These are phyloP conservation scores for Cryphonectria parasitica DNA, from an alignment of 2,329 filamentous ascomycete genomes.

Conservation along the genomic window DNA sequence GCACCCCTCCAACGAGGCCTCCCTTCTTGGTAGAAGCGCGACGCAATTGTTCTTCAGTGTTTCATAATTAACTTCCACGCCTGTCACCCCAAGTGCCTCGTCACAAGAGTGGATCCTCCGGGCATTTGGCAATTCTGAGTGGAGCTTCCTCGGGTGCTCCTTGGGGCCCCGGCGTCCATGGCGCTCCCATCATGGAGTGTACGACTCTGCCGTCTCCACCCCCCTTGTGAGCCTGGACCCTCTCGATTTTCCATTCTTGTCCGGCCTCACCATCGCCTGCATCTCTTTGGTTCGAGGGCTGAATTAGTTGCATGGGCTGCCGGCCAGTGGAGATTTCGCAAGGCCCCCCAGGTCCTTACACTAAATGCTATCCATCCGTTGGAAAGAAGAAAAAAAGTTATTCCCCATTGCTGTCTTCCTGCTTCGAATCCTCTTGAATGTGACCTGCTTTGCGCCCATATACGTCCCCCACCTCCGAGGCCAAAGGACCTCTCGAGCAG, in stretches of 20 bases:
- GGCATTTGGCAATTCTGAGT: not conserved
- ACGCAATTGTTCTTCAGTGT: slow-evolving; percentile 17
- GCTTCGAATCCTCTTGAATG: slow-evolving; percentile 10
- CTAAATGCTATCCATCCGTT: slow-evolving; percentile 12
- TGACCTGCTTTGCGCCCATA: not conserved
- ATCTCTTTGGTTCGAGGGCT: slow-evolving; percentile 1
- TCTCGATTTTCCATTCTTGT: slow-evolving; percentile 22
- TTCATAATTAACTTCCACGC: slow-evolving; percentile 26
- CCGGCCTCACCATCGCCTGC: slow-evolving; percentile 6
- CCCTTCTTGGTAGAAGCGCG: slow-evolving; percentile 13
- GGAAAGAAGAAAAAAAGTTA: not conserved
- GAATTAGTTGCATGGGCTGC: slow-evolving; percentile 10
- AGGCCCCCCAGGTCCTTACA: slow-evolving; percentile 17
- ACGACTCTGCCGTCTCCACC: slow-evolving; percentile 17
- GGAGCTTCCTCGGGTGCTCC: not conserved
- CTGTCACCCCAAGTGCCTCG: slow-evolving; percentile 22
- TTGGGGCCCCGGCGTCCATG: slow-evolving; percentile 2
- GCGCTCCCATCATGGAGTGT: not conserved
- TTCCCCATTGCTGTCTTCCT: slow-evolving; percentile 15
- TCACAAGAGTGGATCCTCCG: slow-evolving; percentile 19
- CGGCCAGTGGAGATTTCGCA: slow-evolving; percentile 14
- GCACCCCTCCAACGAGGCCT: slow-evolving; percentile 1
- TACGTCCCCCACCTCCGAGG: slow-evolving; percentile 1
- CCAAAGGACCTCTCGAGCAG: not conserved
- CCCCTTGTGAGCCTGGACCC: not conserved